Conservation (phyloP, 306 rosid genomes). For the Trifolium dubium region DNA sequence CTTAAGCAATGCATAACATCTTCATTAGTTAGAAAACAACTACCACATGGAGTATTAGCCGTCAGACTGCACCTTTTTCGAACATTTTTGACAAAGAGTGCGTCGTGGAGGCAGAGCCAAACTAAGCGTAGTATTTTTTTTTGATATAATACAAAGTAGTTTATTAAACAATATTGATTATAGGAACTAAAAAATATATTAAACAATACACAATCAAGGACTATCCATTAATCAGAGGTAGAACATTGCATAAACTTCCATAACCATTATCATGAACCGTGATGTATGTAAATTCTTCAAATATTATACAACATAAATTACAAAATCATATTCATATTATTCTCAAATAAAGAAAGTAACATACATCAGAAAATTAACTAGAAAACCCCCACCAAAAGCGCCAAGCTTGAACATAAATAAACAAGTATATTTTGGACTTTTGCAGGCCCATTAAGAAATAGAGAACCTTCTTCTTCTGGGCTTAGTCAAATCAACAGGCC, state of each 20-base stretch:
- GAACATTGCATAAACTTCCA: not conserved
- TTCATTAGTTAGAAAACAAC: no score
- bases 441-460: constrained; percentile 46
- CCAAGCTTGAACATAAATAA: not conserved
- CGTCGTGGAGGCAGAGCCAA: no score
- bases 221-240: not conserved
- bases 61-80: no score
- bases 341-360: not conserved
- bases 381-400: not conserved
- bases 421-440: not conserved
- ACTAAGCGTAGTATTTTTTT: no score
- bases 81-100: no score
- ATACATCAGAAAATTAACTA: not conserved
- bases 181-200: no score
- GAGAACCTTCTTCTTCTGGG: constrained; percentile 96
- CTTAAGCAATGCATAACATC: no score
- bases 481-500: constrained; percentile 56
- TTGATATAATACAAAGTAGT: no score
- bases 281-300: not conserved
- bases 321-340: not conserved
- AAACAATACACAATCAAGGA: not conserved
- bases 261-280: not conserved
- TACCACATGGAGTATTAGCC: no score
- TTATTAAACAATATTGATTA: no score
- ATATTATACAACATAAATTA: not conserved